phyloP scores from a whole-genome alignment of 805 yeast genomes.

The Candida pseudofarinosa region DNA sequence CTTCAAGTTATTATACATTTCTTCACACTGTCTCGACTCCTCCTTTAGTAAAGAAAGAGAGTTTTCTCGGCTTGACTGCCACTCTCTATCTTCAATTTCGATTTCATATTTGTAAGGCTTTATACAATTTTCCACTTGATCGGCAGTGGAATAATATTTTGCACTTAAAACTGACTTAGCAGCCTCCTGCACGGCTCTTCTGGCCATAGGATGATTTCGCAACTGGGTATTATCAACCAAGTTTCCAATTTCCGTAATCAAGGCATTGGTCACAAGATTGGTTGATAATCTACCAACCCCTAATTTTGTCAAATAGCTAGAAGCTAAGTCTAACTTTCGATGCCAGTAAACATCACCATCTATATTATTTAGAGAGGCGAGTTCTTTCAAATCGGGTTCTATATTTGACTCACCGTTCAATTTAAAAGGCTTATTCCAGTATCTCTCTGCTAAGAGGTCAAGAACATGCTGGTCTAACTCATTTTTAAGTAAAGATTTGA shows the following conservation, averaged over 20 bases:
- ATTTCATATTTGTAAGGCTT: slow-evolving; percentile 97
- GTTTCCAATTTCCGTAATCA: slow-evolving; percentile 71
- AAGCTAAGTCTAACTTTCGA: slow-evolving; percentile 75
- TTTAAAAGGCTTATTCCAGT: slow-evolving; percentile 74
- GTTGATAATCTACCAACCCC: slow-evolving; percentile 94
- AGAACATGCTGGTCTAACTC: slow-evolving; percentile 87
- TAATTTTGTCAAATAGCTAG: slow-evolving; percentile 80
- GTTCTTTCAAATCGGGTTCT: slow-evolving; percentile 51
- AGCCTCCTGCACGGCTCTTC: slow-evolving; percentile 76
- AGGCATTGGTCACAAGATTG: slow-evolving; percentile 71
- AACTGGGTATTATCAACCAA: slow-evolving; percentile 72
- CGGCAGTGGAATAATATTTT: slow-evolving; percentile 87
- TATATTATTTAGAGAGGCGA: slow-evolving; percentile 45
- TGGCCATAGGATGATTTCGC: slow-evolving; percentile 82
- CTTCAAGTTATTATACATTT: slow-evolving; percentile 54
- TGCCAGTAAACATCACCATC: slow-evolving; percentile 83
- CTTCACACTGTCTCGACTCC: slow-evolving; percentile 79
- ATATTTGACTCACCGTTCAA: slow-evolving; percentile 11
- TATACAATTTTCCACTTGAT: slow-evolving; percentile 97
- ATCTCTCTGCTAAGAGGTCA: slow-evolving; percentile 81
- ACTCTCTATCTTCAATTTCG: slow-evolving; percentile 92
- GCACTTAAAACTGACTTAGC: slow-evolving; percentile 74
- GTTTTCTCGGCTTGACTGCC: slow-evolving; percentile 79
- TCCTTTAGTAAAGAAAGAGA: slow-evolving; percentile 71
- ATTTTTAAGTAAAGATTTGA: slow-evolving; percentile 71